Conservation (phyloP, 306 rosid species). For the Vigna radiata region DNA sequence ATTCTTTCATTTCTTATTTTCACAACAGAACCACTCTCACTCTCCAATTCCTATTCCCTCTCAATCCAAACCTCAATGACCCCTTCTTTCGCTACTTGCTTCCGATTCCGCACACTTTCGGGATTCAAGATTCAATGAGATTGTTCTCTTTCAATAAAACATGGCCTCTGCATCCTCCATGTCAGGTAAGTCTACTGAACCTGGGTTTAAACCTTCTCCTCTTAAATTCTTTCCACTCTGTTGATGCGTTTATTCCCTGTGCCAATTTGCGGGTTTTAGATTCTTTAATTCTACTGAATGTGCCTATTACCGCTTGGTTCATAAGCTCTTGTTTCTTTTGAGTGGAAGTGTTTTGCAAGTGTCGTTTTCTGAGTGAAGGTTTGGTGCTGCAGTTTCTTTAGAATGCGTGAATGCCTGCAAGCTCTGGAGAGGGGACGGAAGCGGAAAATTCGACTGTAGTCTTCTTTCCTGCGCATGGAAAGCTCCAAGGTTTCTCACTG, state of each 20-base stretch:
- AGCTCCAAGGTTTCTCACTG: slow-evolving; percentile 93
- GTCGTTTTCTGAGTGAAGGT: slow-evolving; percentile 40
- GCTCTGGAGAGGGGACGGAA: slow-evolving; percentile 74
- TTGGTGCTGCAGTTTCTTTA: slow-evolving; percentile 75
- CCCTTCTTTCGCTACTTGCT: slow-evolving; percentile 7
- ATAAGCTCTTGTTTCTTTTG: slow-evolving; percentile 6
- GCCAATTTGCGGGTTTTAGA: too few relatives aligned
- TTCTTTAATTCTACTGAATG: background rate
- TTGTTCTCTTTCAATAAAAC: slow-evolving; percentile 53
- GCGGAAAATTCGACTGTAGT: slow-evolving; percentile 83
- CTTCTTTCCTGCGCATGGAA: slow-evolving; percentile 87
- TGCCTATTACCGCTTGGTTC: background rate
- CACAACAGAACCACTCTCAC: slow-evolving; percentile 43
- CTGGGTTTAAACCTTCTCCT: slow-evolving; percentile 6
- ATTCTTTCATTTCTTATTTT: slow-evolving; percentile 14
- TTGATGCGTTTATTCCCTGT: background rate
- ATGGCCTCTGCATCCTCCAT: slow-evolving; percentile 94
- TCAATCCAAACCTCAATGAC: slow-evolving; percentile 3
- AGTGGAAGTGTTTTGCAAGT: slow-evolving; percentile 7
- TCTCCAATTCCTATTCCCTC: slow-evolving; percentile 21
- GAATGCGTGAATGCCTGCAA: slow-evolving; percentile 93
- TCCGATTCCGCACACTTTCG: slow-evolving; percentile 30
- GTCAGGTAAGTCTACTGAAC: slow-evolving; percentile 72
- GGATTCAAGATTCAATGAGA: slow-evolving; percentile 76
- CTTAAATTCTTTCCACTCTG: background rate